These are phyloP conservation scores for Zanthoxylum bungeanum DNA, from an alignment of 345 rosid species.

Conservation along the genomic window DNA sequence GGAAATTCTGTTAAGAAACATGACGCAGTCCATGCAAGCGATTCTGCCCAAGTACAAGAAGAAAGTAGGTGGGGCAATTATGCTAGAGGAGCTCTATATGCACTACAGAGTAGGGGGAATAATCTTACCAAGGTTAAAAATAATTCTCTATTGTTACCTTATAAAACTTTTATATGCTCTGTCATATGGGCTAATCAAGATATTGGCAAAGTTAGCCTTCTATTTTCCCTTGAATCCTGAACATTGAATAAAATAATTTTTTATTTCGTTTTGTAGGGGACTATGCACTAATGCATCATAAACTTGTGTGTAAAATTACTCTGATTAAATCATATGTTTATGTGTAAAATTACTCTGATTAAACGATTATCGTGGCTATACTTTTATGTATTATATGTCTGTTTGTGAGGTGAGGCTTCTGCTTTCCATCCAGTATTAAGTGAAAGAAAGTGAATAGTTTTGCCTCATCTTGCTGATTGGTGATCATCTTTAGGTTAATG, in stretches of 20 bases:
- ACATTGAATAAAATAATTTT: background rate
- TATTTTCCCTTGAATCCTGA: background rate
- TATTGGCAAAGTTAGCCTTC: slow-evolving; percentile 1
- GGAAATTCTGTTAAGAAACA: slow-evolving; percentile 27
- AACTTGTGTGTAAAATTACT: background rate
- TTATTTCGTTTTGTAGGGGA: background rate
- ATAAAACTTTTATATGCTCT: background rate
- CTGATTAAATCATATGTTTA: too few relatives aligned
- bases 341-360: too few relatives aligned
- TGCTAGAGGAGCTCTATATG: slow-evolving; percentile 86
- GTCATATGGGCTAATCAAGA: background rate
- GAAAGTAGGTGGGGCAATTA: slow-evolving; percentile 76
- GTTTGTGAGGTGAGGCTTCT: too few relatives aligned
- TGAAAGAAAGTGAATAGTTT: too few relatives aligned
- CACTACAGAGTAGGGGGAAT: slow-evolving; percentile 61
- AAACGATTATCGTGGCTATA: too few relatives aligned
- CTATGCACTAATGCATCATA: background rate
- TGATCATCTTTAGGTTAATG: too few relatives aligned
- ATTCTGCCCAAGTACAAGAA: slow-evolving; percentile 33
- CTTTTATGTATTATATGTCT: too few relatives aligned
- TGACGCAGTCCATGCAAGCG: slow-evolving; percentile 25
- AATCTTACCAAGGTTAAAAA: slow-evolving; percentile 57
- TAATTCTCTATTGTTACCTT: slow-evolving; percentile 4
- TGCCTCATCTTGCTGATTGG: too few relatives aligned
- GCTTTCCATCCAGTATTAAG: too few relatives aligned